phyloP scores from a whole-genome alignment of 371 early-diverging fungal genomes.

The Syncephalastrum monosporum region DNA sequence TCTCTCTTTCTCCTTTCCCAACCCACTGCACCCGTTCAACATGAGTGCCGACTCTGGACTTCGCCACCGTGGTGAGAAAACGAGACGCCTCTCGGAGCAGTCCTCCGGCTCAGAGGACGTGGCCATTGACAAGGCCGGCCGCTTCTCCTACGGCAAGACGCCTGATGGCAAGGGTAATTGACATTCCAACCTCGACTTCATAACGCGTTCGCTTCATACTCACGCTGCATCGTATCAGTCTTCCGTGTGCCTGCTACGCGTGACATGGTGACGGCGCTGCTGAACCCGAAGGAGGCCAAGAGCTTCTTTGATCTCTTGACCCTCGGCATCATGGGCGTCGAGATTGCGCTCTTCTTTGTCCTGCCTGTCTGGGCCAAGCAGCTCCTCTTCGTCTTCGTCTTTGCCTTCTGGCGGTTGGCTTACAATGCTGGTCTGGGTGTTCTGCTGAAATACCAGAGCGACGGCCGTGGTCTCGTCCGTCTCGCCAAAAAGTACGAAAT shows the following conservation, averaged over 20 bases:
- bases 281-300: conserved; percentile 64
- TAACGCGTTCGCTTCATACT: no score
- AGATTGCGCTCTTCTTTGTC: conserved; percentile 64
- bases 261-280: conserved; percentile 73
- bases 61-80: conserved; percentile 21
- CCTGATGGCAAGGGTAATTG: conserved; percentile 55
- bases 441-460: conserved; percentile 80
- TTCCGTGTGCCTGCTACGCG: conserved; percentile 74
- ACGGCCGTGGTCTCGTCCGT: conserved; percentile 67
- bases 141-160: conserved; percentile 57
- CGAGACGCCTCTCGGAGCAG: conserved; percentile 13
- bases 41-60: conserved; percentile 27
- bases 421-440: conserved; percentile 89
- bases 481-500: conserved; percentile 61
- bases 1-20: not conserved
- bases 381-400: conserved; percentile 63
- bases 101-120: conserved; percentile 10
- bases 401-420: conserved; percentile 83
- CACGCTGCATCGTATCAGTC: not conserved
- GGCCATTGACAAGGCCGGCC: conserved; percentile 24
- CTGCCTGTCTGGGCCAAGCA: conserved; percentile 52
- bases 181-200: no score
- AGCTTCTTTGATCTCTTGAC: conserved; percentile 78
- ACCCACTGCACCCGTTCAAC: not conserved
- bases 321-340: conserved; percentile 62